phyloP scores from a whole-genome alignment of 305 asterid species.

The Fraxinus albicans region DNA sequence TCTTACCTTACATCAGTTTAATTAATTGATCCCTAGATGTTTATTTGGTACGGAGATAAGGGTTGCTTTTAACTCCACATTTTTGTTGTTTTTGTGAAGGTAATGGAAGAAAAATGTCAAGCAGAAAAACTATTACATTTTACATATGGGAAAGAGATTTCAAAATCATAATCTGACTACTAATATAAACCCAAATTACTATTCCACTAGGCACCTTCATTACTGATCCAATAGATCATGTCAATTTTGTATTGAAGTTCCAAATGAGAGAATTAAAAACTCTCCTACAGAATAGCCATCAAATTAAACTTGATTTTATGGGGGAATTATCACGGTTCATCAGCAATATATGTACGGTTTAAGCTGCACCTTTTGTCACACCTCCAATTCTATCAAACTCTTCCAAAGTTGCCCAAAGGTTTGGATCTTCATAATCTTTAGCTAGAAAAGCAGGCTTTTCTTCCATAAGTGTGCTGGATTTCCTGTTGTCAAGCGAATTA shows the following conservation, averaged over 20 bases:
- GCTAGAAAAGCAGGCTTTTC: slow-evolving; percentile 82
- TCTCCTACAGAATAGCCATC: neutral
- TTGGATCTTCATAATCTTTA: slow-evolving; percentile 76
- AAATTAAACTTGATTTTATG: neutral
- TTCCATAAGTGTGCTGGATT: slow-evolving; percentile 61
- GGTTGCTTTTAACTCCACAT: neutral
- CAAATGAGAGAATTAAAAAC: neutral
- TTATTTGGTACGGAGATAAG: neutral
- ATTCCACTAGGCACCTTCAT: neutral
- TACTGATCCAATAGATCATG: neutral
- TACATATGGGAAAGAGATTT: neutral
- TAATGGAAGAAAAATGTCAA: neutral
- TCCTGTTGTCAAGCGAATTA: slow-evolving; percentile 76
- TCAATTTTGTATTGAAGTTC: neutral
- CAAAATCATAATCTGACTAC: neutral
- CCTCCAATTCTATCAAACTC: slow-evolving; percentile 54
- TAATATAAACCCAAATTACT: neutral
- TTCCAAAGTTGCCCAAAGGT: slow-evolving; percentile 43
- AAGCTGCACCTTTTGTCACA: slow-evolving; percentile 22
- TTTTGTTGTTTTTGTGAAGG: neutral
- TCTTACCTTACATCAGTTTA: neutral
- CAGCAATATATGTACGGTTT: neutral
- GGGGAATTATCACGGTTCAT: neutral
- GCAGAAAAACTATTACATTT: neutral
- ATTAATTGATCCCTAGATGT: neutral